These are phyloP conservation scores for Boechera divaricarpa DNA, from an alignment of 345 rosid genomes.

Conservation along the genomic window DNA sequence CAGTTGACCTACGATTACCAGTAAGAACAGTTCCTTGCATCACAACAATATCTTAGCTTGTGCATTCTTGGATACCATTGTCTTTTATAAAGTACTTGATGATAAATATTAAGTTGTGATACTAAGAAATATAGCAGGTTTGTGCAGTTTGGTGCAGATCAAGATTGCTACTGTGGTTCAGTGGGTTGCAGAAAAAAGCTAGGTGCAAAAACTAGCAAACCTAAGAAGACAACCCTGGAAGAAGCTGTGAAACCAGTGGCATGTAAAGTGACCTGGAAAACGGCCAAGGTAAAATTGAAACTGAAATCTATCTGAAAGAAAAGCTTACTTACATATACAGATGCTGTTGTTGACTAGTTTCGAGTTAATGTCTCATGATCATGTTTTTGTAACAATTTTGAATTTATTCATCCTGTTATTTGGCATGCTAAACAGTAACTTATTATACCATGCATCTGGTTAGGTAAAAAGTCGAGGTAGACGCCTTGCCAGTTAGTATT, in stretches of 20 bases:
- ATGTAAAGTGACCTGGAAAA: conserved; percentile 65
- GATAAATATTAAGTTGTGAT: conserved; percentile 2
- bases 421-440: conserved; percentile 8
- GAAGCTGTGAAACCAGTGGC: conserved; percentile 68
- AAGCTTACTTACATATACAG: conserved; percentile 52
- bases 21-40: conserved; percentile 56
- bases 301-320: conserved; percentile 50
- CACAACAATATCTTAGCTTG: background rate
- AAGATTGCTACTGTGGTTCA: conserved; percentile 92
- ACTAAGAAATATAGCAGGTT: conserved; percentile 82
- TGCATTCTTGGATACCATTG: background rate
- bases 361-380: conserved; percentile 4
- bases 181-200: conserved; percentile 72
- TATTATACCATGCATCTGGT: conserved; percentile 39
- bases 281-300: conserved; percentile 54
- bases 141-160: conserved; percentile 99
- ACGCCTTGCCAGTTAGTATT: conserved; percentile 52
- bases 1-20: conserved; percentile 93
- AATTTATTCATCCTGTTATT: background rate
- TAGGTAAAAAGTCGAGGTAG: conserved; percentile 65
- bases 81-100: background rate
- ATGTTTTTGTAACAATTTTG: background rate
- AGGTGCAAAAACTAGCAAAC: conserved; percentile 76
- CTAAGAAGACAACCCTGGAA: conserved; percentile 60
- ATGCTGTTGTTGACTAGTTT: background rate